Percentiles rank a stretch among this genome's conserved stretches.
Evolutionary conservation across 208 protist genomes (phyloP).

Genomic region (Naegleria gruberi): DNA sequence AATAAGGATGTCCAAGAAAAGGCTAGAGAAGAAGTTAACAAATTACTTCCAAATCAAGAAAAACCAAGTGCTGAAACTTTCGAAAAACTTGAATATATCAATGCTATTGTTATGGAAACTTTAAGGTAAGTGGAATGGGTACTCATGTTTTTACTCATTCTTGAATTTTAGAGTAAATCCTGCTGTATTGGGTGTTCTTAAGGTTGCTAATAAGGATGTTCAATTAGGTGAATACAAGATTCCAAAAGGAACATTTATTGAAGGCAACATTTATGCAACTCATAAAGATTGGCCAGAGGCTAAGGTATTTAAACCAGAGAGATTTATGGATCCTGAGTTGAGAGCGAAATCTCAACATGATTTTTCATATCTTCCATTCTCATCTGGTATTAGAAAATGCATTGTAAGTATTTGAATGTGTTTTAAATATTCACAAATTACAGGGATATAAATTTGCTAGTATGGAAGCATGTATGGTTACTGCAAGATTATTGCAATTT

Average conservation of each 20-base stretch:
- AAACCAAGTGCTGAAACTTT: not conserved
- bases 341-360: not conserved
- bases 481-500: not conserved
- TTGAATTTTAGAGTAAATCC: slow-evolving; percentile 1
- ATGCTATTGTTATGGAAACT: not conserved
- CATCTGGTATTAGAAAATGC: not conserved
- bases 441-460: not conserved
- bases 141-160: too few species aligned
- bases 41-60: not conserved
- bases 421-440: not conserved
- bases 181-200: not conserved
- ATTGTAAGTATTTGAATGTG: too few species aligned
- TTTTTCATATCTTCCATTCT: not conserved
- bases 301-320: not conserved
- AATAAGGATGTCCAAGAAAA: not conserved
- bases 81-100: not conserved
- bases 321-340: not conserved
- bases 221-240: not conserved
- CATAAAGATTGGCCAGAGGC: not conserved
- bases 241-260: slow-evolving; percentile 7
- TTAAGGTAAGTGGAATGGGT: too few species aligned
- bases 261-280: not conserved
- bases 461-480: not conserved
- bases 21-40: not conserved
- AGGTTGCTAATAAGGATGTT: not conserved